Conservation (phyloP, 495 filamentous ascomycete species). For the Oidiodendron maius region DNA sequence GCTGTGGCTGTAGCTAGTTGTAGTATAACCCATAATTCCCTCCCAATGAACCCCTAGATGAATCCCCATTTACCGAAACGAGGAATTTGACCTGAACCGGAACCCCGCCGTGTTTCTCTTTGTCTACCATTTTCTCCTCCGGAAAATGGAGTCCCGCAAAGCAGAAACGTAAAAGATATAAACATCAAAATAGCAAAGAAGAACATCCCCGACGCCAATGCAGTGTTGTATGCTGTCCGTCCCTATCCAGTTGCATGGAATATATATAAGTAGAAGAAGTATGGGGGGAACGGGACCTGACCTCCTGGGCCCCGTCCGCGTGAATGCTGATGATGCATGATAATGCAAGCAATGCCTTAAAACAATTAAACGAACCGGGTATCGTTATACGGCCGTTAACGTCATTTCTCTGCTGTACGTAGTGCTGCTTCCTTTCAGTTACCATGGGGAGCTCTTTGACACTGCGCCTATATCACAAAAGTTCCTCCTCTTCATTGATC, state of each 20-base stretch:
- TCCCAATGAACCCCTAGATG: no score
- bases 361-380: constrained; percentile 19
- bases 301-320: no score
- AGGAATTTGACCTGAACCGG: no score
- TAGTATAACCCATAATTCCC: no score
- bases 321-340: constrained; percentile 5
- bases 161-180: constrained; percentile 1
- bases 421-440: neutral
- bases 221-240: constrained; percentile 7
- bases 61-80: no score
- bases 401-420: neutral
- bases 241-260: constrained; percentile 1
- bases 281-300: neutral
- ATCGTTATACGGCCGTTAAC: constrained; percentile 22
- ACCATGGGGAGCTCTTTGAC: no score
- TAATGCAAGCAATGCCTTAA: constrained; percentile 21
- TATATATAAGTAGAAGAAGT: neutral
- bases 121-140: neutral
- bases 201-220: constrained; percentile 9
- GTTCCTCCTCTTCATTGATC: constrained; percentile 23
- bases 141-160: neutral
- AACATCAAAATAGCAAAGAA: neutral
- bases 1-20: no score
- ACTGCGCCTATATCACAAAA: no score
- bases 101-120: neutral